Percentiles rank a stretch among this genome's conserved stretches.
These are phyloP conservation scores for Candida namnaoensis DNA, from an alignment of 805 yeast species.

Conservation along the genomic window DNA sequence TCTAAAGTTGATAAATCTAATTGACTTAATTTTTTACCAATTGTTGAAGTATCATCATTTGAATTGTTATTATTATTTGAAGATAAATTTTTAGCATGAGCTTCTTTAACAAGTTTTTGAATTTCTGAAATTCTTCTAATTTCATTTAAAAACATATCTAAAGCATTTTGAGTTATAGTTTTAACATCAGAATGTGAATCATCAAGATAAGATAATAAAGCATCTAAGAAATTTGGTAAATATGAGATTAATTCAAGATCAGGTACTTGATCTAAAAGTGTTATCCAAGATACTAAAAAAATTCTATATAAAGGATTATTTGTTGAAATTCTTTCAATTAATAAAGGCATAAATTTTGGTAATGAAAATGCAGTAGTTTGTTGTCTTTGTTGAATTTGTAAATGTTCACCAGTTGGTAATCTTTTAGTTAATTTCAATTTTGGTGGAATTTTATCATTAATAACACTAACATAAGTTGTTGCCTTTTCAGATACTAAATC, in stretches of 20 bases:
- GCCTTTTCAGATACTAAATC: slow-evolving; percentile 95
- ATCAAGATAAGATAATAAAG: slow-evolving; percentile 68
- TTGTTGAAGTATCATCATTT: not conserved
- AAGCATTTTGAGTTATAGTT: slow-evolving; percentile 70
- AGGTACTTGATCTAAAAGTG: slow-evolving; percentile 87
- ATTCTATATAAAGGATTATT: slow-evolving; percentile 89
- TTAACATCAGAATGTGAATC: slow-evolving; percentile 84
- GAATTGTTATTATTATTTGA: too few relatives aligned
- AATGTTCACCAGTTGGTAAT: slow-evolving; percentile 48
- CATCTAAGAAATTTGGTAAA: slow-evolving; percentile 84
- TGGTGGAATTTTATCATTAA: slow-evolving; percentile 40
- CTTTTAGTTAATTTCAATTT: slow-evolving; percentile 31
- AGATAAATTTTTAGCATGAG: not conserved
- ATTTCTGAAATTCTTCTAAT: slow-evolving; percentile 70
- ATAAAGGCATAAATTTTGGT: slow-evolving; percentile 82
- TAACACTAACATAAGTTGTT: slow-evolving; percentile 71
- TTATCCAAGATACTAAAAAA: slow-evolving; percentile 89
- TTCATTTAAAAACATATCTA: slow-evolving; percentile 72
- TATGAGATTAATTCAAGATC: slow-evolving; percentile 82
- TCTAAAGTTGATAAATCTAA: slow-evolving; percentile 3
- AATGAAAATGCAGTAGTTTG: slow-evolving; percentile 70
- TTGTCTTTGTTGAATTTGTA: slow-evolving; percentile 53
- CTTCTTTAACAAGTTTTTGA: slow-evolving; percentile 38
- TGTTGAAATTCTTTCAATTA: slow-evolving; percentile 85
- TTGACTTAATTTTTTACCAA: slow-evolving; percentile 8